Conservation (phyloP, 2,329 filamentous ascomycete species). For the Hypoxylon rubiginosum region DNA sequence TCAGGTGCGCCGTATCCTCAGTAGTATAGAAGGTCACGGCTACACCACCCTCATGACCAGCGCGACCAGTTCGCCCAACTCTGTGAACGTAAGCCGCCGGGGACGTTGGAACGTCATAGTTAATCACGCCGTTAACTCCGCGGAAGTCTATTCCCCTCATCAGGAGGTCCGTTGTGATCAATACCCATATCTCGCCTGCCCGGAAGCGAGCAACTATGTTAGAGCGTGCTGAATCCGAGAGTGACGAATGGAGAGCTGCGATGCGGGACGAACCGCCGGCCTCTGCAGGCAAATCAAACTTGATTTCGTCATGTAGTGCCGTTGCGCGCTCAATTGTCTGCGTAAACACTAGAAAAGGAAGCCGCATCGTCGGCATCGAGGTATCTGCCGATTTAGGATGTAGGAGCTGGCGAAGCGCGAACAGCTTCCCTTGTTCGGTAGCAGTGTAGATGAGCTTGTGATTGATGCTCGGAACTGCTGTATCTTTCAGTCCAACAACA, state of each 20-base stretch:
- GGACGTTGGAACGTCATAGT: slow-evolving; percentile 96
- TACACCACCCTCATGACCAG: slow-evolving; percentile 87
- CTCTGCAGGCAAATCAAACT: slow-evolving; percentile 92
- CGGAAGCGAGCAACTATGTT: slow-evolving; percentile 91
- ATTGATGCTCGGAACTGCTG: slow-evolving; percentile 90
- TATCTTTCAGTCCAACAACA: slow-evolving; percentile 96
- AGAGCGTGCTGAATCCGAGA: slow-evolving; percentile 81
- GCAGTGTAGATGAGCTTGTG: slow-evolving; percentile 93
- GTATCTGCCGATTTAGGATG: slow-evolving; percentile 74
- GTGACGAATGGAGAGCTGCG: slow-evolving; percentile 88
- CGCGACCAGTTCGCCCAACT: slow-evolving; percentile 89
- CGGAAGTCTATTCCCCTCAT: slow-evolving; percentile 94
- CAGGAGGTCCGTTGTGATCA: slow-evolving; percentile 95
- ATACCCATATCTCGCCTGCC: slow-evolving; percentile 92
- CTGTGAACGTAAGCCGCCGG: slow-evolving; percentile 93
- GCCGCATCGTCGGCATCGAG: slow-evolving; percentile 75
- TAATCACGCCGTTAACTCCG: slow-evolving; percentile 95
- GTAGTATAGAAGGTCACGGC: slow-evolving; percentile 96
- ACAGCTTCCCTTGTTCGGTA: slow-evolving; percentile 92
- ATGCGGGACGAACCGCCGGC: slow-evolving; percentile 88
- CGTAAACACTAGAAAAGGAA: slow-evolving; percentile 95
- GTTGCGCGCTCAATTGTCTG: slow-evolving; percentile 94
- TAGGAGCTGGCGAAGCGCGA: slow-evolving; percentile 89
- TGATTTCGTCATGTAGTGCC: slow-evolving; percentile 88
- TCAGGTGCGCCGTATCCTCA: slow-evolving; percentile 90